Percentiles rank a stretch among this genome's conserved stretches.
Conservation (phyloP, 2,329 filamentous ascomycete species). For the Fusarium fujikuroi region DNA sequence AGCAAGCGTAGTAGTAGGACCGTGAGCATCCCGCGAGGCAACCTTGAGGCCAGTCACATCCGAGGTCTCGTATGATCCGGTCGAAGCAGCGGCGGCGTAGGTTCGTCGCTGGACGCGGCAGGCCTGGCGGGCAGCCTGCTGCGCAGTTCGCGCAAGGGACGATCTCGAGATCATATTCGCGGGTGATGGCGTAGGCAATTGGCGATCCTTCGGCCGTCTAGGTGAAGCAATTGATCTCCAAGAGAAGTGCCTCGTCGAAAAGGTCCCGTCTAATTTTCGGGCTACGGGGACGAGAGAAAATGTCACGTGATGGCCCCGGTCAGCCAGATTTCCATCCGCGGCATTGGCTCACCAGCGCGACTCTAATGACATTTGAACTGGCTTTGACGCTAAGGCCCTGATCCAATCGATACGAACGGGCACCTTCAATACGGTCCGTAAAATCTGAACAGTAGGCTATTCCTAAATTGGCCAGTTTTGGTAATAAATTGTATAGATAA, state of each 20-base stretch:
- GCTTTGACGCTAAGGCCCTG: constrained; percentile 11
- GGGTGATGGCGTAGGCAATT: constrained; percentile 67
- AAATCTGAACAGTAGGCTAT: no score
- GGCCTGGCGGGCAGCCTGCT: constrained; percentile 67
- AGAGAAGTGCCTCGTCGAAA: constrained; percentile 57
- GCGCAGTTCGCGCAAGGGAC: constrained; percentile 67
- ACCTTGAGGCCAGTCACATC: constrained; percentile 91
- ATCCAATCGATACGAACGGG: no score
- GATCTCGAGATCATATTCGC: constrained; percentile 72
- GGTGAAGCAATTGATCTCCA: constrained; percentile 52
- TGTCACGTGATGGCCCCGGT: constrained; percentile 52
- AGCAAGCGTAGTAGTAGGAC: constrained; percentile 89
- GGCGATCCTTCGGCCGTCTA: constrained; percentile 58
- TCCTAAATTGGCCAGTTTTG: no score
- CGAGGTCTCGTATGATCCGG: constrained; percentile 87
- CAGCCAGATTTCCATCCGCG: constrained; percentile 44
- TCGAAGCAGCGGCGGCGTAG: constrained; percentile 69
- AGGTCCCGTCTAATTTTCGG: constrained; percentile 59
- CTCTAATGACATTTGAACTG: constrained; percentile 23
- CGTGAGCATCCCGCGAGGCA: constrained; percentile 87
- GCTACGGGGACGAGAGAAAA: constrained; percentile 43
- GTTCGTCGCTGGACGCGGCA: constrained; percentile 66
- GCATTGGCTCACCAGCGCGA: constrained; percentile 41
- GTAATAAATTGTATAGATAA: no score
- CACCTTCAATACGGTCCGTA: no score